Conservation (phyloP, 192 early-diverging fungal genomes). For the Backusella parvicylindrica region DNA sequence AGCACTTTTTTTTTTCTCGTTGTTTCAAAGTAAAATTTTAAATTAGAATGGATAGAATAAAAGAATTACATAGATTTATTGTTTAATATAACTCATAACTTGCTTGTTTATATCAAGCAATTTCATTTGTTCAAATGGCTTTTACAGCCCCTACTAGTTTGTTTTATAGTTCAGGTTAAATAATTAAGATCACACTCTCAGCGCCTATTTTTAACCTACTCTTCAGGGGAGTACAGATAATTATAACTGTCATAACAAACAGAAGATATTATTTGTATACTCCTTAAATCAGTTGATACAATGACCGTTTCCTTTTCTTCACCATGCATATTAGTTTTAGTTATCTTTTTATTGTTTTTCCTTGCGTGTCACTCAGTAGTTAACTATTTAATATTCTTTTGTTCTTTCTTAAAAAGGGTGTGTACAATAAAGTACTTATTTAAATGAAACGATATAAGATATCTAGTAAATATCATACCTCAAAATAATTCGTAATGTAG, state of each 20-base stretch:
- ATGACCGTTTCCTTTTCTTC: slow-evolving; percentile 1
- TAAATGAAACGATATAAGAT: background rate
- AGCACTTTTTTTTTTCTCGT: background rate
- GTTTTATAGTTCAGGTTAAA: background rate
- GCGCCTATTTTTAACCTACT: background rate
- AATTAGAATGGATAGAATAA: background rate
- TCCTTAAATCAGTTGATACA: background rate
- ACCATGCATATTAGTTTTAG: background rate
- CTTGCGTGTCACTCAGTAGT: background rate
- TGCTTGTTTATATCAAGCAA: background rate
- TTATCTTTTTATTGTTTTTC: background rate
- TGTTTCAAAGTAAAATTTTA: background rate
- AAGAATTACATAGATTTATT: background rate
- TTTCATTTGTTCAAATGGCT: background rate
- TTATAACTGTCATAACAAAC: background rate
- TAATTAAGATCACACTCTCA: background rate
- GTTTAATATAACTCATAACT: background rate
- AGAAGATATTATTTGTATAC: background rate
- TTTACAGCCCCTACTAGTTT: background rate
- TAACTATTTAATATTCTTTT: background rate
- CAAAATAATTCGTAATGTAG: background rate
- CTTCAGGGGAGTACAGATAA: background rate
- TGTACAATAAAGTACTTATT: background rate
- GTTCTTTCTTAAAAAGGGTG: background rate
- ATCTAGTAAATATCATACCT: background rate